Evolutionary conservation across 2,329 filamentous ascomycete genomes (phyloP), one percentile per base, ranked within the genome.

Genomic region (Ceratocystis eucalypticola): DNA sequence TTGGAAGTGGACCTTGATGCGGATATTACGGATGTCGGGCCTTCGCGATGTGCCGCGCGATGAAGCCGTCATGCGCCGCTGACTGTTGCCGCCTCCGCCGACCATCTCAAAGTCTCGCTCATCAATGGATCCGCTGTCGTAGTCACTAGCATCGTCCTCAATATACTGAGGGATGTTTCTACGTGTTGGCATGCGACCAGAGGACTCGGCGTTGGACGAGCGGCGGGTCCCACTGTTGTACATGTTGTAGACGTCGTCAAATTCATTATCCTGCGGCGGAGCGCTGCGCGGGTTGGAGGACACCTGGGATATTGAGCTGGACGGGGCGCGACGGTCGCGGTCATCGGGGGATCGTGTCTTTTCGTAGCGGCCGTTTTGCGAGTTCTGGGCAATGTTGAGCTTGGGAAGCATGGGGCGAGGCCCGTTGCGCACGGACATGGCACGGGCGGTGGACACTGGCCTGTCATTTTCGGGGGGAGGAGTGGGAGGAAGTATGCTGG

Each of bases 401-500:
- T 83, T 84, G 28, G 83, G 79, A n/a, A 81, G 82, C 76, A 81
- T 80, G 46, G 83, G 84, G 70, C 82, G 86, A 61, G 79, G 77
- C 1, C 83, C 84, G 71, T 79, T 85, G 67, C 84, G 82, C 62
- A 86, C 82, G n/a, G 84, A 87, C 33, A 80, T 79, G 64, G 78
- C 83, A 25, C 84, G 80, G 69, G 77, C 81, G 71, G 82, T 78
- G 55, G 71, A 70, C 5, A 74, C 69, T 2, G 76, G 75, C 72
- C 87, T 88, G 70, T 96, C 91, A 69, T 84, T 84, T 79, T 99
- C 94, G 5, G 94, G 94, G 5, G 94, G 94, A 50, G 94, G 94
- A n/a, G 94, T 97, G n/a, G 94, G 94, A 20, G 94, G 94, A 78
- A 97, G 96, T 69, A 93, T 84, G 71, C 89, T 89, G 71, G 91